Conservation (phyloP, 2,329 filamentous ascomycete species). For the Xylariomycetidae sp. region DNA sequence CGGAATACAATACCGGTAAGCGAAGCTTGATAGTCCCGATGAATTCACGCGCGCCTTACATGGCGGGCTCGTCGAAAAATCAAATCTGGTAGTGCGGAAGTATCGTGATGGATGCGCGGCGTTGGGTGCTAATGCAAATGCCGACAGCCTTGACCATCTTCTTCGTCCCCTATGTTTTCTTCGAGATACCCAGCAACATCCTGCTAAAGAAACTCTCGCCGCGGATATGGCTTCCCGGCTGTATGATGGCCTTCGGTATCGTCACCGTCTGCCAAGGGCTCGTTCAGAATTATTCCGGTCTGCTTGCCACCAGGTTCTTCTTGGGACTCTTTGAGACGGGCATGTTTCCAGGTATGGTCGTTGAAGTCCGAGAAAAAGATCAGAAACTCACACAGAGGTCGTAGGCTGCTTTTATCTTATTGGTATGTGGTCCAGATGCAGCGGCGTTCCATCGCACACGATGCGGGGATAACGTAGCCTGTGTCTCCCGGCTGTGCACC, state of each 20-base stretch:
- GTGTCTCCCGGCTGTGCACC: constrained; percentile 1
- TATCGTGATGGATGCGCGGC: too few species aligned
- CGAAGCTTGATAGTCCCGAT: too few species aligned
- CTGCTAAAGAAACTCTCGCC: constrained; percentile 56
- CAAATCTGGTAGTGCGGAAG: too few species aligned
- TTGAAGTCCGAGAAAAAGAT: not conserved
- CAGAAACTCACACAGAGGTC: constrained; percentile 27
- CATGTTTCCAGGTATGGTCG: constrained; percentile 39
- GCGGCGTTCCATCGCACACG: constrained; percentile 31
- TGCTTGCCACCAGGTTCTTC: constrained; percentile 80
- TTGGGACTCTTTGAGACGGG: constrained; percentile 72
- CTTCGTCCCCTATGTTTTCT: constrained; percentile 71
- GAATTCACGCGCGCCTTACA: too few species aligned
- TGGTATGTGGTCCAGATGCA: constrained; percentile 65
- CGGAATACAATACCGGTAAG: constrained; percentile 63
- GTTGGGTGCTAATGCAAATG: too few species aligned
- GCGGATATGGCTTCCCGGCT: constrained; percentile 57
- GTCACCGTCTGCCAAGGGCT: constrained; percentile 72
- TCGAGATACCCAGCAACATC: constrained; percentile 70
- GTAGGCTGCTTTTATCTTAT: constrained; percentile 63
- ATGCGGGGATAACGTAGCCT: not conserved
- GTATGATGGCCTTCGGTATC: constrained; percentile 82
- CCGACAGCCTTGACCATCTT: constrained; percentile 70
- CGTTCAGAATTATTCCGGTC: constrained; percentile 69
- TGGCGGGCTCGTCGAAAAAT: too few species aligned